A percentile compares a stretch with the other conserved stretches of the same genome.
phyloP scores from a whole-genome alignment of 2,329 filamentous ascomycete species.

The Colletotrichum neosansevieriae region DNA sequence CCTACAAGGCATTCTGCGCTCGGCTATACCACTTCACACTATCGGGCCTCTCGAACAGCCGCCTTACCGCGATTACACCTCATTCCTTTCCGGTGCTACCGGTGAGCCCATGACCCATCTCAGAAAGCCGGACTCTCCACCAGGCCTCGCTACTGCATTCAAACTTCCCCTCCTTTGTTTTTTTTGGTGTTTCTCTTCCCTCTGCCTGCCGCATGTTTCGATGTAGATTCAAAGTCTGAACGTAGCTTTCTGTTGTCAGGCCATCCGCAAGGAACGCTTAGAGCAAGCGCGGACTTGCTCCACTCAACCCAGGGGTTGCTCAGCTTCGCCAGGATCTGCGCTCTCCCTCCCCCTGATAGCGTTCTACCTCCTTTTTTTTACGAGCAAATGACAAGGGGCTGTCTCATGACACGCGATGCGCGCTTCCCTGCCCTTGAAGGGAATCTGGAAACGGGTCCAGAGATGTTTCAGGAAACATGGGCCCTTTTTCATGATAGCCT shows the following conservation, averaged over 20 bases:
- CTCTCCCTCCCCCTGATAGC: conserved; percentile 1
- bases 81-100: conserved; percentile 5
- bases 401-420: conserved; percentile 20
- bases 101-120: neutral
- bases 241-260: conserved; percentile 6
- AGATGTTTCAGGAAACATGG: conserved; percentile 3
- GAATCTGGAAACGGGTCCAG: neutral
- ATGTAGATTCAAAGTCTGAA: conserved; percentile 15
- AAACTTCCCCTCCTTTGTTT: neutral
- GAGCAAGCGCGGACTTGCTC: conserved; percentile 14
- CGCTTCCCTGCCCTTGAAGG: conserved; percentile 2
- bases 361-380: conserved; percentile 12
- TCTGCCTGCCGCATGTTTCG: neutral
- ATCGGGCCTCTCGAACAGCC: conserved; percentile 16
- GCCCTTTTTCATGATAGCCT: neutral
- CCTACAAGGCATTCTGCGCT: conserved; percentile 35
- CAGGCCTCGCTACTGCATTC: neutral
- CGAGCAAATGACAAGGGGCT: neutral
- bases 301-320: conserved; percentile 12
- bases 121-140: neutral
- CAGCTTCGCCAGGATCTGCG: conserved; percentile 25
- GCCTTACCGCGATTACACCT: conserved; percentile 24
- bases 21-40: neutral
- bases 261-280: conserved; percentile 7
- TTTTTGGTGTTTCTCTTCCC: neutral